Evolutionary conservation across 805 yeast genomes (phyloP).

Genomic region (Hanseniaspora clermontiae): DNA sequence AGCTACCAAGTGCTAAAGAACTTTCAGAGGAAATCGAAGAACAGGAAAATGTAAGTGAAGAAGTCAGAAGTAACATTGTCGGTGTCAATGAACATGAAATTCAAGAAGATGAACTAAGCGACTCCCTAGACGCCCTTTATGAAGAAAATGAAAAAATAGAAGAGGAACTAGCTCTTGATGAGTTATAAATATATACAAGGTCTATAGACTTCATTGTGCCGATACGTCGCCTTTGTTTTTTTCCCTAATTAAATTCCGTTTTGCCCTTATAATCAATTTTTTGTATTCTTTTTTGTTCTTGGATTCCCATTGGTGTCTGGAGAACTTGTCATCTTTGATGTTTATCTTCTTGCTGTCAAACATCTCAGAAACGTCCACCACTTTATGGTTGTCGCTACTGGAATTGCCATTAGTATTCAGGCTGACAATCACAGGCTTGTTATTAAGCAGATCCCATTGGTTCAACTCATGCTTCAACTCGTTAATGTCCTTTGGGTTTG

Average conservation of each 20-base stretch:
- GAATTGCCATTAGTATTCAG: constrained; percentile 15
- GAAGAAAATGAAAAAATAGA: constrained; percentile 11
- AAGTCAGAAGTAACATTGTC: background rate
- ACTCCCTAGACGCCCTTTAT: constrained; percentile 12
- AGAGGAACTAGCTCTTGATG: constrained; percentile 12
- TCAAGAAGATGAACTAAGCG: constrained; percentile 6
- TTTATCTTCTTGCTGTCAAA: constrained; percentile 18
- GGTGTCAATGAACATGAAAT: background rate
- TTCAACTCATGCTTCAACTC: constrained; percentile 43
- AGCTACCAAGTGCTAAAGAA: background rate
- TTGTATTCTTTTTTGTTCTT: constrained; percentile 32
- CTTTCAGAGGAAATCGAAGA: background rate
- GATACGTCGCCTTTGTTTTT: background rate
- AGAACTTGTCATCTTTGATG: constrained; percentile 37
- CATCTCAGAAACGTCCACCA: background rate
- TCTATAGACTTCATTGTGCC: background rate
- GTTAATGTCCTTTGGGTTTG: constrained; percentile 46
- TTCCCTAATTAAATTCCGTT: constrained; percentile 19
- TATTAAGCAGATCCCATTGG: constrained; percentile 50
- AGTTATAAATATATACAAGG: constrained; percentile 3
- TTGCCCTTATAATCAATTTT: constrained; percentile 31
- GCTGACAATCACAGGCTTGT: constrained; percentile 17
- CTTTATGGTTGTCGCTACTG: background rate
- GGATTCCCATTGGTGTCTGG: constrained; percentile 33
- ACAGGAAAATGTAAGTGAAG: background rate